Percentiles rank a stretch among this genome's conserved stretches.
Evolutionary conservation across 352 stramenopile genomes (phyloP).

Genomic region (Pythium periplocum): DNA sequence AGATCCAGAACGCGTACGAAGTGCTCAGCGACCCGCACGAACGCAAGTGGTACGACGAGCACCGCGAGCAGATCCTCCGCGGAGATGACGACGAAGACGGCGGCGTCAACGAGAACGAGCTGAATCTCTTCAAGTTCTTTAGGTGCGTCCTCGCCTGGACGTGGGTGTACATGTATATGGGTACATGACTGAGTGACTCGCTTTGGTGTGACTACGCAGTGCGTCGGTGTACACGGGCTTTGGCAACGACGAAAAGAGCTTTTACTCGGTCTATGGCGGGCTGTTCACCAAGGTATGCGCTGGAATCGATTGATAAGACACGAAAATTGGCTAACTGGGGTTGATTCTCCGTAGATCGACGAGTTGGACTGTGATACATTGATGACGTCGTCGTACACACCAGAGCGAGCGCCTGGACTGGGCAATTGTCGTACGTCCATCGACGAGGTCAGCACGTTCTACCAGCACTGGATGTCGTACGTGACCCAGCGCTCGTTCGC

Average conservation of each 20-base stretch:
- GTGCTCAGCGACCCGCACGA: conserved; percentile 82
- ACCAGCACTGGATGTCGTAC: conserved; percentile 78
- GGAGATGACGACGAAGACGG: conserved; percentile 40
- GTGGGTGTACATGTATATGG: no score
- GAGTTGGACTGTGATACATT: conserved; percentile 29
- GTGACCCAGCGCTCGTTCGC: conserved; percentile 64
- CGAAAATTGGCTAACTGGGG: background rate
- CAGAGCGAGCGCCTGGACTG: conserved; percentile 33
- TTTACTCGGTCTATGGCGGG: conserved; percentile 69
- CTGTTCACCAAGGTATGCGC: conserved; percentile 56
- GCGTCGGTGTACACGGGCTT: conserved; percentile 74
- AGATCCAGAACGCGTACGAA: conserved; percentile 84
- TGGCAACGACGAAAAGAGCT: conserved; percentile 62
- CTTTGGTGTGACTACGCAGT: conserved; percentile 13
- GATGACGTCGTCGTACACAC: conserved; percentile 15
- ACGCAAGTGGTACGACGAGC: conserved; percentile 88
- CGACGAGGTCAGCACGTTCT: conserved; percentile 63
- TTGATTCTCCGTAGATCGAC: conserved; percentile 46
- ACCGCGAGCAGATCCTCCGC: conserved; percentile 83
- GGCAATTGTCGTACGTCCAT: conserved; percentile 34
- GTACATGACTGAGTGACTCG: background rate
- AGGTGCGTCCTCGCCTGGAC: conserved; percentile 22
- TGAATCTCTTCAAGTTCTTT: conserved; percentile 82
- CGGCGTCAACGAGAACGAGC: conserved; percentile 30
- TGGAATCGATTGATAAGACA: background rate